Conservation (phyloP, 495 filamentous ascomycete genomes). For the Staphylotrichum longicolle region DNA sequence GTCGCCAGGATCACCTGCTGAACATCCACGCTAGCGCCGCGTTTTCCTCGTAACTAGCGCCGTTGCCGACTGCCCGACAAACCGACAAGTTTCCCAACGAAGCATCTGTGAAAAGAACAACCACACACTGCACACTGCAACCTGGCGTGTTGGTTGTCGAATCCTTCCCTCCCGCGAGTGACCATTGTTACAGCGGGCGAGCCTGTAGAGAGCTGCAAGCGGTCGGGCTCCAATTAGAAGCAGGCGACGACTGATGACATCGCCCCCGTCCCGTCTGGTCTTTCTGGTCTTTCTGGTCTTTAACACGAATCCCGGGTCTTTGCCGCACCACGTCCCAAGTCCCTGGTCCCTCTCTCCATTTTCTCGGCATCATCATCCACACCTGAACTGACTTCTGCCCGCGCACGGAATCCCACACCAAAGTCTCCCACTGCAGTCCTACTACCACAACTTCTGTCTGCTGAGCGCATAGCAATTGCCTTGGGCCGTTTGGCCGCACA, state of each 20-base stretch:
- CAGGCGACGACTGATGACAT: conserved; percentile 32
- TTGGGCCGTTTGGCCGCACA: conserved; percentile 13
- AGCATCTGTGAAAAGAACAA: conserved; percentile 11
- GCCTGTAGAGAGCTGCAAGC: not conserved
- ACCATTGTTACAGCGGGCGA: conserved; percentile 5
- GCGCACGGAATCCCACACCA: not conserved
- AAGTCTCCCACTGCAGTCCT: not conserved
- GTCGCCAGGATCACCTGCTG: conserved; percentile 14
- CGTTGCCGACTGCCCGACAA: conserved; percentile 8
- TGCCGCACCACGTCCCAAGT: conserved; percentile 10
- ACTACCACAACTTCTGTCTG: not conserved
- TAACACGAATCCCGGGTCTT: conserved; percentile 19
- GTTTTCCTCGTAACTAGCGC: conserved; percentile 18
- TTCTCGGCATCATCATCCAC: conserved; percentile 19
- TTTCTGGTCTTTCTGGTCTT: not conserved
- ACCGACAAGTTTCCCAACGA: conserved; percentile 1
- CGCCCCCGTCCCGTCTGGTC: conserved; percentile 14
- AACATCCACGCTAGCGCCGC: conserved; percentile 19
- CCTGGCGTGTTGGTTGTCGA: conserved; percentile 17
- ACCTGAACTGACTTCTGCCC: not conserved
- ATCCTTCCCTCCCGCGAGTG: not conserved
- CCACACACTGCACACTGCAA: conserved; percentile 9
- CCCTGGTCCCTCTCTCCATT: conserved; percentile 18
- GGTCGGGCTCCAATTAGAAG: conserved; percentile 26
- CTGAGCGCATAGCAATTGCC: conserved; percentile 17